These are phyloP conservation scores for Penicillium sp. DNA, from an alignment of 2,329 filamentous ascomycete genomes.

Conservation along the genomic window DNA sequence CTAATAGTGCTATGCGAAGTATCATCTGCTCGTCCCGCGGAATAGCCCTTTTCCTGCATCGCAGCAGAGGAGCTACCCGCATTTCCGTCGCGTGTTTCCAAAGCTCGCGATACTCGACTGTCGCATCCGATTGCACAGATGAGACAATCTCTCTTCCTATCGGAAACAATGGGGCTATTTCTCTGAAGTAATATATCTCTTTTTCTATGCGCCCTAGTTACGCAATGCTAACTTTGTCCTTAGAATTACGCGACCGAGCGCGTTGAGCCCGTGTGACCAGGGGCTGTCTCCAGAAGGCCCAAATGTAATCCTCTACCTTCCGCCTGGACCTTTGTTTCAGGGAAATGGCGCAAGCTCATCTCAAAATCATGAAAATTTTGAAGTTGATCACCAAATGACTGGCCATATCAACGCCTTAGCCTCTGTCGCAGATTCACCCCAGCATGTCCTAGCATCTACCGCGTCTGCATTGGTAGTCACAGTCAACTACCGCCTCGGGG, in stretches of 20 bases:
- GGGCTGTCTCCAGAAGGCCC: slow-evolving; percentile 5
- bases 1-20: slow-evolving; percentile 28
- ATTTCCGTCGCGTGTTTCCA: neutral
- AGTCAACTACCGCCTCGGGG: slow-evolving; percentile 43
- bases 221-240: neutral
- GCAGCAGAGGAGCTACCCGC: neutral
- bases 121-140: slow-evolving; percentile 18
- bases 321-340: slow-evolving; percentile 37
- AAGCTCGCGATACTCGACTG: slow-evolving; percentile 9
- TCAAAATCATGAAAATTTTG: neutral
- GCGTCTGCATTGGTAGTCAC: slow-evolving; percentile 41
- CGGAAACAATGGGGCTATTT: slow-evolving; percentile 32
- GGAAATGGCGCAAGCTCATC: neutral
- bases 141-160: slow-evolving; percentile 28
- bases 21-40: slow-evolving; percentile 6
- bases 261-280: neutral
- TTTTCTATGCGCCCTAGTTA: neutral
- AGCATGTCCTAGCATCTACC: slow-evolving; percentile 32
- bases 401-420: neutral
- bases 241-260: slow-evolving; percentile 25
- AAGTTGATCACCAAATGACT: neutral
- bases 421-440: slow-evolving; percentile 12
- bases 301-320: slow-evolving; percentile 41
- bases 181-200: slow-evolving; percentile 23
- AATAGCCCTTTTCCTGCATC: neutral